Evolutionary conservation across 23 red algal genomes (phyloP).

Genomic region (Gracilariopsis chorda): DNA sequence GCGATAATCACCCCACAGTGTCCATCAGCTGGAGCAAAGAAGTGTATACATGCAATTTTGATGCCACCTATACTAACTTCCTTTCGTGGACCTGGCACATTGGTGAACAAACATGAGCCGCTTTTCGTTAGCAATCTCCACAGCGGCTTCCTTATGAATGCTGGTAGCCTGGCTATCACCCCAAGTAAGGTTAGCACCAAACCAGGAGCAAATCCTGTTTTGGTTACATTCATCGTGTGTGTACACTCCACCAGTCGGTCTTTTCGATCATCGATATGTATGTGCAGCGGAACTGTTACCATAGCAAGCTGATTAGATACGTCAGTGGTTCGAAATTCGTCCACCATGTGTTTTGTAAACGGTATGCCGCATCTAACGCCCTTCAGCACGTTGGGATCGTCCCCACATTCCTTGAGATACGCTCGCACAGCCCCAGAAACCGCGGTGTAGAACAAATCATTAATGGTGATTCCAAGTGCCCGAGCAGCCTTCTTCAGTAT

Average conservation of each 20-base stretch:
- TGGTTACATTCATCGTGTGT: background rate
- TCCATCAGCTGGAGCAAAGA: slow-evolving; percentile 50
- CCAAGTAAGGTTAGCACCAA: background rate
- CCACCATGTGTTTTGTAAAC: slow-evolving; percentile 13
- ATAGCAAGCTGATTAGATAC: slow-evolving; percentile 36
- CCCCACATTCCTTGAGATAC: slow-evolving; percentile 29
- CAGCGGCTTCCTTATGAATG: background rate
- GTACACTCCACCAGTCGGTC: slow-evolving; percentile 16
- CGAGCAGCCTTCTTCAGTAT: background rate
- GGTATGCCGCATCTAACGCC: slow-evolving; percentile 17
- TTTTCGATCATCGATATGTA: background rate
- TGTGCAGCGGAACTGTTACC: slow-evolving; percentile 6
- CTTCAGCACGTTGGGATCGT: background rate
- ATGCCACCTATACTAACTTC: slow-evolving; percentile 15
- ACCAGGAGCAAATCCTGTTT: background rate
- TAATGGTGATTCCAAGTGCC: slow-evolving; percentile 31
- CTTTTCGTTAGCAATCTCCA: slow-evolving; percentile 20
- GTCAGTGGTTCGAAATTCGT: background rate
- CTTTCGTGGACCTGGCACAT: slow-evolving; percentile 35
- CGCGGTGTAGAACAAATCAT: slow-evolving; percentile 53
- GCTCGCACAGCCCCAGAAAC: slow-evolving; percentile 14
- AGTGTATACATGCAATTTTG: slow-evolving; percentile 15
- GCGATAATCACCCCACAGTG: slow-evolving; percentile 31
- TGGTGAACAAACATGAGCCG: slow-evolving; percentile 26
- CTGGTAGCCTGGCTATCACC: slow-evolving; percentile 6